Percentiles rank a stretch among this genome's conserved stretches.
These are phyloP conservation scores for Phlyctochytrium bullatum DNA, from an alignment of 192 early-diverging fungal genomes.

Conservation along the genomic window DNA sequence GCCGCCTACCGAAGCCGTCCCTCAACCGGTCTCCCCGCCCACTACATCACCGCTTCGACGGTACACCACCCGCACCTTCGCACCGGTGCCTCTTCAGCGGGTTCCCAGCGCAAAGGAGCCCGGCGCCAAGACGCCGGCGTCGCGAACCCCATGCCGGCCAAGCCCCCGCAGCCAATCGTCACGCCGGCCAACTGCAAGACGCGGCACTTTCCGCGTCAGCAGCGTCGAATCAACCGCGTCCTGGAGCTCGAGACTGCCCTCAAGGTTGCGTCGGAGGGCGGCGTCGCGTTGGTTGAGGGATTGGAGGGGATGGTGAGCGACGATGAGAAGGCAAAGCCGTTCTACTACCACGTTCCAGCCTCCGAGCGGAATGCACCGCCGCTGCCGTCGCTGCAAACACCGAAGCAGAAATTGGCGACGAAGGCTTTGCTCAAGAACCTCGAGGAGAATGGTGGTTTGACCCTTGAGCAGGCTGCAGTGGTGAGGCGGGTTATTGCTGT, in stretches of 20 bases:
- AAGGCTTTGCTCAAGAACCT: neutral
- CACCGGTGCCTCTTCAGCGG: too few species aligned
- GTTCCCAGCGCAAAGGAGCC: neutral
- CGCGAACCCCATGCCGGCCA: neutral
- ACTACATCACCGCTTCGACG: too few species aligned
- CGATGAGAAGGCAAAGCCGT: neutral
- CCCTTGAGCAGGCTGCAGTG: neutral
- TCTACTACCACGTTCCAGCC: too few species aligned
- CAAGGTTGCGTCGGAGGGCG: neutral
- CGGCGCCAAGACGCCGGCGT: neutral
- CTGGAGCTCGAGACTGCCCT: neutral
- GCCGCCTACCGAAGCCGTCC: neutral
- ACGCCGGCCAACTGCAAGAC: neutral
- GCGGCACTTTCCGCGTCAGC: neutral
- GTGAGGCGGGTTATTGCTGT: neutral
- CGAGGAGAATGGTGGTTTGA: constrained; percentile 3
- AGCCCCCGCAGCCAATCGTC: neutral
- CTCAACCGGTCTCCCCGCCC: too few species aligned
- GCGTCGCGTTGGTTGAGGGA: neutral
- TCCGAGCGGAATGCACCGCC: neutral
- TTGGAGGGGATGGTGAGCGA: neutral
- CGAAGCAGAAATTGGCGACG: neutral
- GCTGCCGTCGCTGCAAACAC: neutral
- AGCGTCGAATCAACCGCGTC: neutral
- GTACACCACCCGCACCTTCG: too few species aligned